Conservation (phyloP, 2,329 filamentous ascomycete species). For the Xylaria multiplex region DNA sequence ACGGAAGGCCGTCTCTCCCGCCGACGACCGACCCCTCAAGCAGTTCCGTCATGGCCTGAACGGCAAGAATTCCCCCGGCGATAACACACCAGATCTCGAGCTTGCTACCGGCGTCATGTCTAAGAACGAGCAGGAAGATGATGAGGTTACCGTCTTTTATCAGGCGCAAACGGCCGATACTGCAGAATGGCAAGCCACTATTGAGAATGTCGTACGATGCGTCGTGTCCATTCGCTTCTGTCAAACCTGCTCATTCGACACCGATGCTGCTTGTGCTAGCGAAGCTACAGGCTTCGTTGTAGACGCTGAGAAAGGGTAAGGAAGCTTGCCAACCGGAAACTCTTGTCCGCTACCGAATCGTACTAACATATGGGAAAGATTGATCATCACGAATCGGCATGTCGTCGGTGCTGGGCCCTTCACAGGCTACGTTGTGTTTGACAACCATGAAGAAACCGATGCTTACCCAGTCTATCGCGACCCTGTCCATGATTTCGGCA, state of each 20-base stretch:
- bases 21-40: constrained; percentile 55
- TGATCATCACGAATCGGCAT: constrained; percentile 86
- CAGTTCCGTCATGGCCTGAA: constrained; percentile 56
- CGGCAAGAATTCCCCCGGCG: constrained; percentile 60
- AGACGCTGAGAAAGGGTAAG: constrained; percentile 78
- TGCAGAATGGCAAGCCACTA: constrained; percentile 93
- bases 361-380: constrained; percentile 32
- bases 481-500: constrained; percentile 97
- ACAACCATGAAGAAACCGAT: constrained; percentile 97
- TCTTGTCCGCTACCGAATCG: background rate
- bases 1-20: constrained; percentile 61
- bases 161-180: constrained; percentile 63
- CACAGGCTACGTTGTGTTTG: constrained; percentile 98
- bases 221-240: constrained; percentile 99
- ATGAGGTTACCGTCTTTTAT: constrained; percentile 54
- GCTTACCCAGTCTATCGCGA: constrained; percentile 97
- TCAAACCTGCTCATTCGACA: constrained; percentile 97
- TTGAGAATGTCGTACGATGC: constrained; percentile 91
- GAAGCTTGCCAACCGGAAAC: background rate
- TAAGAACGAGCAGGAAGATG: constrained; percentile 55
- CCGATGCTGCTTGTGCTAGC: constrained; percentile 90
- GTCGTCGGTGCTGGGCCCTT: constrained; percentile 96
- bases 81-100: constrained; percentile 59
- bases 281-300: constrained; percentile 98
- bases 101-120: constrained; percentile 43